A percentile compares a stretch with the other conserved stretches of the same genome.
phyloP scores from a whole-genome alignment of 2,329 filamentous ascomycete species.

The Rhynchosporium graminicola region DNA sequence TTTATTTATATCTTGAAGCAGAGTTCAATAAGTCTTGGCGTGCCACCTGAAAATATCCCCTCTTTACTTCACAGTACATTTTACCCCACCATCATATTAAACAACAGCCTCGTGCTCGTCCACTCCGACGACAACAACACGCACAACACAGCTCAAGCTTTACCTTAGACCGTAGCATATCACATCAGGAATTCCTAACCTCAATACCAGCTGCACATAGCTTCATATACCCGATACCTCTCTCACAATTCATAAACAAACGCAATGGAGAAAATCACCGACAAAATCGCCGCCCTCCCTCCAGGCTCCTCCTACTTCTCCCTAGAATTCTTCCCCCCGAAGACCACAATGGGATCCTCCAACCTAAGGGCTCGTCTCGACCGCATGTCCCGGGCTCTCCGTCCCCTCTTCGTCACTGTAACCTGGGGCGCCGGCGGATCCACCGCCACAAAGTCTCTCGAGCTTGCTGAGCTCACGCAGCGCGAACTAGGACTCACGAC shows the following conservation, averaged over 20 bases:
- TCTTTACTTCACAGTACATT: not conserved
- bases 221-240: not conserved
- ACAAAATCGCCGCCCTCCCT: conserved; percentile 90
- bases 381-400: conserved; percentile 89
- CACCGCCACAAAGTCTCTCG: conserved; percentile 86
- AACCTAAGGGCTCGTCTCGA: conserved; percentile 92
- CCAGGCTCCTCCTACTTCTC: conserved; percentile 85
- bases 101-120: conserved; percentile 6
- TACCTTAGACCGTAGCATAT: not conserved
- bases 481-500: conserved; percentile 89
- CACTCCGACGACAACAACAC: conserved; percentile 4
- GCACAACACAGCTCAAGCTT: not conserved
- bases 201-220: not conserved
- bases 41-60: conserved; percentile 1
- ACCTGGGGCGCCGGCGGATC: conserved; percentile 97
- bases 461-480: conserved; percentile 94
- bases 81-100: not conserved
- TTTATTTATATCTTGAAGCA: not conserved
- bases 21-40: not conserved
- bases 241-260: not conserved
- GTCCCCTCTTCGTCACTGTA: conserved; percentile 92
- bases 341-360: conserved; percentile 91
- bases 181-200: not conserved
- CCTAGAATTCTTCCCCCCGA: conserved; percentile 98
- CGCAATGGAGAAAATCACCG: conserved; percentile 74